phyloP scores from a whole-genome alignment of 139 green algal species.

The Chlorella sp. region DNA sequence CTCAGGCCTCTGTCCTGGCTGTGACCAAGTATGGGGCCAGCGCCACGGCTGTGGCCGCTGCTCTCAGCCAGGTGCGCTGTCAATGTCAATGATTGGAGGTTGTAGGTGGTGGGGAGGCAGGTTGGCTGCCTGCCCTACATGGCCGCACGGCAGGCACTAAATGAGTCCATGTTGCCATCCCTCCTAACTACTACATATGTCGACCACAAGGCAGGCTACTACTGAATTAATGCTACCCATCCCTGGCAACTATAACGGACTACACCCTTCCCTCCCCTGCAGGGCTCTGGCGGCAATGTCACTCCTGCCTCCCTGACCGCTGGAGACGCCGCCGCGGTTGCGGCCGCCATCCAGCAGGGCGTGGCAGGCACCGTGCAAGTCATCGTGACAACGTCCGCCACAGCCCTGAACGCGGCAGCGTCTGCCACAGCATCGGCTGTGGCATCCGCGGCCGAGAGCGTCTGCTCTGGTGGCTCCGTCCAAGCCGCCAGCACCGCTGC shows the following conservation, averaged over 20 bases:
- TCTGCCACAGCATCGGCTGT: background rate
- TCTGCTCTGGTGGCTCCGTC: background rate
- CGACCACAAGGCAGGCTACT: too few species aligned
- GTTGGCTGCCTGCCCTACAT: too few species aligned
- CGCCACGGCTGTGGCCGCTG: background rate
- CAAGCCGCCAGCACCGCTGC: background rate
- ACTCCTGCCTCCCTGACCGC: background rate
- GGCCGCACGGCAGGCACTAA: too few species aligned
- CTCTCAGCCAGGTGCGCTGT: background rate
- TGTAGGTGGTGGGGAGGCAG: too few species aligned
- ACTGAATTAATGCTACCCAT: background rate
- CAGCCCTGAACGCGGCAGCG: background rate
- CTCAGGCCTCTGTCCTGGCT: background rate
- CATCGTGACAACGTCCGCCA: background rate
- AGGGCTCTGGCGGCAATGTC: background rate
- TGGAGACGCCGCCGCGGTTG: background rate
- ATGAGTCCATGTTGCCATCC: too few species aligned
- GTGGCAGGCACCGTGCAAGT: constrained; percentile 9
- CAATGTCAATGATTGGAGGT: too few species aligned
- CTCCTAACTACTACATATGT: too few species aligned
- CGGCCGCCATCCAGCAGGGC: background rate
- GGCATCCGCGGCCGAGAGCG: background rate
- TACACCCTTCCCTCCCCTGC: too few species aligned
- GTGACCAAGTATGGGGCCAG: background rate
- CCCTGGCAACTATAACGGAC: too few species aligned